Percentiles rank a stretch among this genome's conserved stretches.
Evolutionary conservation across 1,139 yeast genomes (phyloP).

Genomic region (Candida albicans): DNA sequence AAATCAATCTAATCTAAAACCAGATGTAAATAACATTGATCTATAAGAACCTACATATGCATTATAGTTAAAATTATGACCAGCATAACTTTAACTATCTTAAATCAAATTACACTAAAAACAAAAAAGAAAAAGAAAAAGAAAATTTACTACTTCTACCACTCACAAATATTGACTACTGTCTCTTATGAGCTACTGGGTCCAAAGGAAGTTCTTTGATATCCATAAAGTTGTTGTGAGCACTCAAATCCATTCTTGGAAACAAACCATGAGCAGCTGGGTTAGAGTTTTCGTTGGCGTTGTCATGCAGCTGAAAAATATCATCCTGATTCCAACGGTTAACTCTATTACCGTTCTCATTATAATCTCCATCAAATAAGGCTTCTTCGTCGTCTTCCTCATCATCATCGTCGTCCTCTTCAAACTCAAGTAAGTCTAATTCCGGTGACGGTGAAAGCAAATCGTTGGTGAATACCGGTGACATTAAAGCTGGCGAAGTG

Average conservation of each 20-base stretch:
- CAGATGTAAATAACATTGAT: not conserved
- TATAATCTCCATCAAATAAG: not conserved
- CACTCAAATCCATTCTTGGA: conserved; percentile 34
- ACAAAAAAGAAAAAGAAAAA: not conserved
- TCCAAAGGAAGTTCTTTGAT: conserved; percentile 31
- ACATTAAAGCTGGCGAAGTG: conserved; percentile 3
- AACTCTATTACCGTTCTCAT: not conserved
- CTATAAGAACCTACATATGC: not conserved
- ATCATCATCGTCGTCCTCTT: conserved; percentile 15
- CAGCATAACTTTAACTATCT: conserved; percentile 2
- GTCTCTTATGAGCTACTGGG: conserved; percentile 25
- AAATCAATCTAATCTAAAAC: not conserved
- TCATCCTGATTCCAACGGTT: conserved; percentile 5
- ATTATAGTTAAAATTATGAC: not conserved
- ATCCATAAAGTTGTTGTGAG: conserved; percentile 24
- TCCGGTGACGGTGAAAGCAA: not conserved
- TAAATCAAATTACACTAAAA: not conserved
- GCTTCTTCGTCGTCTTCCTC: conserved; percentile 14
- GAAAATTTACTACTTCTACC: not conserved
- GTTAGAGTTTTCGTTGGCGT: conserved; percentile 17
- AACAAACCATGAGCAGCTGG: conserved; percentile 38
- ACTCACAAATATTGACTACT: conserved; percentile 4
- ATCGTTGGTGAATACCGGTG: conserved; percentile 2
- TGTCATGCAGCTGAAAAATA: conserved; percentile 8
- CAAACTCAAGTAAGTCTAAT: conserved; percentile 9